Base-by-base conservation (phyloP, 306 rosid genomes). In the Cucurbita argyrosperma region DNA sequence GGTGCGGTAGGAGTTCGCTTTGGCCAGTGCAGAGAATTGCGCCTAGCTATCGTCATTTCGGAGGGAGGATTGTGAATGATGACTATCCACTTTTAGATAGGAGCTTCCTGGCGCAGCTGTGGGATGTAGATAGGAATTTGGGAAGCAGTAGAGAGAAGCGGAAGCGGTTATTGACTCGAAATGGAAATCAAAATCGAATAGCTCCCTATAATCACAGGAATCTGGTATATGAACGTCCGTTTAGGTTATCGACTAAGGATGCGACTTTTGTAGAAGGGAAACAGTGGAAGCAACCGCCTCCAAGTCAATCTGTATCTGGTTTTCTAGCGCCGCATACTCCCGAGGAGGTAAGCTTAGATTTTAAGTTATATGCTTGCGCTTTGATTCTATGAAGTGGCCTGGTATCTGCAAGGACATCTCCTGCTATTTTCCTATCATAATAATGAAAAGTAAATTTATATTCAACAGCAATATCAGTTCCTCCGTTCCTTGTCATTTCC, bases 261-360 rank as follows among this genome's bases (percentile, higher is more conserved):
- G 65, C 90, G 19, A 49, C 84, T 30, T 53, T 71, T 76, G 45
- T 52, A n/a, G 83, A 84, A 78, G 76, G 79, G 56, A 72, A 47
- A 74, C 46, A 26, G 47, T 42, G 81, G 87, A 79, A 79, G 58
- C 96, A 89, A 68, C 97, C 94, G 1, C 97, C 94, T 75, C 84
- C 81, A 15, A 90, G 96, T 72, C 97, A 90, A 79, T 84, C 95
- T 6, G 57, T 82, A 26, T 59, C 93, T 0, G 89, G 79, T 4
- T 78, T 74, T 76, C 76, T 87, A 45, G 59, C 82, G 47, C 90
- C 94, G 10, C 83, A 82, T 13, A 77, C 89, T 78, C 90, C 93
- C 0, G 82, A 81, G 78, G 97, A 90, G 92, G 97, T 88, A 54
- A 79, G 21, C 54, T 58, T 58, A 10, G 66, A 10, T 60, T 60